These are phyloP conservation scores for Fonsecaea pugnacius DNA, from an alignment of 2,329 filamentous ascomycete species.

Conservation along the genomic window DNA sequence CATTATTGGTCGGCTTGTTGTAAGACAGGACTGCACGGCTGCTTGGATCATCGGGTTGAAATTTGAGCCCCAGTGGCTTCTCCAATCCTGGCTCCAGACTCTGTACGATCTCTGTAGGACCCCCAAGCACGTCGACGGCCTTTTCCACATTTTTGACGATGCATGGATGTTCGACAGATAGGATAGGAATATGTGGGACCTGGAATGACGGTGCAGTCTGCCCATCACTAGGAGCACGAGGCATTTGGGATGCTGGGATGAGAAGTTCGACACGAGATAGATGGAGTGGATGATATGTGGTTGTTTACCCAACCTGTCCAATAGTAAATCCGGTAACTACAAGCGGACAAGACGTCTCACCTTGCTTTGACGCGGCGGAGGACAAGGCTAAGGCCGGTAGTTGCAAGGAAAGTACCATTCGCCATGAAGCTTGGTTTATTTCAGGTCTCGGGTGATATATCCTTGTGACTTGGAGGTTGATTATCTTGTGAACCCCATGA, in stretches of 20 bases:
- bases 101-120: constrained; percentile 58
- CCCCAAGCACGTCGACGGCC: constrained; percentile 66
- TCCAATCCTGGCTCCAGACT: constrained; percentile 54
- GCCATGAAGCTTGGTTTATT: background rate
- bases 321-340: background rate
- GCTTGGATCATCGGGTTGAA: constrained; percentile 79
- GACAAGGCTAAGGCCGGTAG: background rate
- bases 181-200: constrained; percentile 59
- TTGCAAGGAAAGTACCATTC: background rate
- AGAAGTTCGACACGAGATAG: background rate
- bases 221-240: background rate
- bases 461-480: background rate
- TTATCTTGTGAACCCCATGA: background rate
- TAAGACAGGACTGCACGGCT: constrained; percentile 78
- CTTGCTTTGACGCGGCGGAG: background rate
- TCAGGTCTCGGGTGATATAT: background rate
- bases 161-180: constrained; percentile 70
- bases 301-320: background rate
- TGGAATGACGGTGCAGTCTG: constrained; percentile 52
- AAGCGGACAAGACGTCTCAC: constrained; percentile 1
- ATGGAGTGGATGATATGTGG: background rate
- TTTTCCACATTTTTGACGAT: constrained; percentile 68
- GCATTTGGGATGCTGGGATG: constrained; percentile 8
- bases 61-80: constrained; percentile 67
- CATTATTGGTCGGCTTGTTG: constrained; percentile 75